Evolutionary conservation across 768 basidiomycete species (phyloP).

Genomic region (Neoboletus brunneissimus): DNA sequence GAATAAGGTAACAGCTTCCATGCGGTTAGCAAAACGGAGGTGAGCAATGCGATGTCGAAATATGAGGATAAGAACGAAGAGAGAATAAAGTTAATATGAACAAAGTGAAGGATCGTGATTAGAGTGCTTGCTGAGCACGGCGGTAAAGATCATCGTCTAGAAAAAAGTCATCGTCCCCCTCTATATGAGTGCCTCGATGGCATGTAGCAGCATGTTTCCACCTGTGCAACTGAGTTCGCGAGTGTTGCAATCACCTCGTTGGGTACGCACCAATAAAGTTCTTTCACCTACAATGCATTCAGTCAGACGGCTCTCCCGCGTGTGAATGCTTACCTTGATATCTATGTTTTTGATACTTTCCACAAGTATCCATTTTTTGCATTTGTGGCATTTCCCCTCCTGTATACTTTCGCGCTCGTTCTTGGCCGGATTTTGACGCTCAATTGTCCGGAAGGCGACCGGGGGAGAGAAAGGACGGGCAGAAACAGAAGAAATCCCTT

Average conservation of each 20-base stretch:
- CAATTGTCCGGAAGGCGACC: conserved; percentile 49
- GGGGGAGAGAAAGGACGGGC: conserved; percentile 79
- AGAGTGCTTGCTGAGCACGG: conserved; percentile 17
- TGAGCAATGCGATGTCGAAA: conserved; percentile 11
- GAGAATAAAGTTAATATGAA: conserved; percentile 11
- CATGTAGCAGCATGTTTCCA: conserved; percentile 84
- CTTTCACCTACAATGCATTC: conserved; percentile 51
- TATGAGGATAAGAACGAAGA: conserved; percentile 3
- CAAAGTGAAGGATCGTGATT: neutral
- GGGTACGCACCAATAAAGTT: conserved; percentile 69
- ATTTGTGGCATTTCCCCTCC: conserved; percentile 79
- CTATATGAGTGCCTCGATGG: conserved; percentile 56
- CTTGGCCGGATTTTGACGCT: conserved; percentile 49
- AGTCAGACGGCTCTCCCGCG: neutral
- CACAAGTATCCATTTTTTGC: conserved; percentile 65
- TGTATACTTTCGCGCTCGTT: conserved; percentile 56
- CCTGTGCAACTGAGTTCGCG: conserved; percentile 37
- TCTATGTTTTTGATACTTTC: conserved; percentile 75
- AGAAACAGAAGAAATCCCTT: conserved; percentile 69
- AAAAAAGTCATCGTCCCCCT: conserved; percentile 57
- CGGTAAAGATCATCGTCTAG: conserved; percentile 49
- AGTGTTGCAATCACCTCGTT: neutral
- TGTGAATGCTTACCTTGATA: conserved; percentile 50
- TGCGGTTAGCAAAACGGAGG: conserved; percentile 14
- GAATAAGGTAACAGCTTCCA: neutral